Evolutionary conservation across 208 protist species (phyloP), one percentile per base, ranked within the genome.

Genomic region (Crithidia bombi): DNA sequence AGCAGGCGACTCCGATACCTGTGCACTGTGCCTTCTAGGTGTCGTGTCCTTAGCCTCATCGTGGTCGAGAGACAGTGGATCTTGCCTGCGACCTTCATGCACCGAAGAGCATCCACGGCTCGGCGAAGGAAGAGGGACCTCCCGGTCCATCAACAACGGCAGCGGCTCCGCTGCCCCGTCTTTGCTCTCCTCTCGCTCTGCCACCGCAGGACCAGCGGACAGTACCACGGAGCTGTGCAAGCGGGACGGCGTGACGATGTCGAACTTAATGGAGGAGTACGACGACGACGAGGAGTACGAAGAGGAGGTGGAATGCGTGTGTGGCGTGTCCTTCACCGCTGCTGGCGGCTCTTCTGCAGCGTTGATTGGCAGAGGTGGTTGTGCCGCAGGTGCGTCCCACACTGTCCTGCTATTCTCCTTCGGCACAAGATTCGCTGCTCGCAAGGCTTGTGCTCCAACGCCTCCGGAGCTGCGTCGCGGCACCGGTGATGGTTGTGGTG

Each of bases 251-350:
- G 56, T 62, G 2, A 38, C 38, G 3, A 47, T 21, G 56, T 33
- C 38, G 14, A 62, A 62, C 23, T 62, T 38, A 23, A 62, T 62
- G 0, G 56, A 62, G 38, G 56, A 44, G 23, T 33, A 62, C 23
- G 56, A 32, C 33, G 38, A 49, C 9, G 56, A 47, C 36, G 38
- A 44, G 25, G 56, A 30, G 5, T 17, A 21, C 35, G 55, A 61
- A 6, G 36, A 26, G 7, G 55, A 9, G 5, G 14, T 5, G 21
- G 5, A 26, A n/a, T 33, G 32, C n/a, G 3, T 19, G 19, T 21
- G 11, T n/a, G 32, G 12, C 25, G 56, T 19, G 23, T 47, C 38
- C 26, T 25, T 21, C 21, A 5, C 49, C 15, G 6, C 50, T 9
- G 50, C 15, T 32, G 28, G 19, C 1, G 28, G 32, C 46, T 12